Evolutionary conservation across 2,329 filamentous ascomycete genomes (phyloP), one percentile per base, ranked within the genome.

Genomic region (Metarhizium rileyi): DNA sequence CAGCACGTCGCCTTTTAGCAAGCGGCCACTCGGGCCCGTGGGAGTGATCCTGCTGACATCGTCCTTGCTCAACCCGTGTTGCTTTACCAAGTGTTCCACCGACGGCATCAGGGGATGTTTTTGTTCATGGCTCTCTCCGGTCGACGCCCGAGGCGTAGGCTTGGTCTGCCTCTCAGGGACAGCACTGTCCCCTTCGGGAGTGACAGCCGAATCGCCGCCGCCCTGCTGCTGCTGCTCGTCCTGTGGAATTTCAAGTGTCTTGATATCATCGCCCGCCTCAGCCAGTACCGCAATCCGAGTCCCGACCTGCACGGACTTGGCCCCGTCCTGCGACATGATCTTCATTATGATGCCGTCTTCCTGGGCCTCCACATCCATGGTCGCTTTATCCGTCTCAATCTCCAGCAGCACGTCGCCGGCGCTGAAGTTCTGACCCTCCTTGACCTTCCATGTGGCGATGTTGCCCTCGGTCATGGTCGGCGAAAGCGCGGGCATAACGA

Each of bases 391-490:
- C 52, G 89, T 95, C 72, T 95, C 89, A 65, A 95, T 93, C 70
- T 95, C 89, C 52, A 95, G 81, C 47, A 95, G 76, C 28, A 95
- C 87, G 66, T 95, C 89, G 57, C 89, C 89, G 51, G 88, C 86
- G 46, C 79, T 75, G 68, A 89, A 95, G 47, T 80, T 77, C 58
- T 93, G 87, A 64, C 88, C 89, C 72, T 94, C 89, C 69, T 91
- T 91, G 61, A 94, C 78, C 67, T 83, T 86, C 89, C 89, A 95
- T 53, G 70, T 80, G 44, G 86, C 79, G 62, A 95, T 94, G 69
- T 89, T 93, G 53, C 89, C 89, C 70, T 95, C 89, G 54, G 88
- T 95, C 89, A 95, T 95, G 50, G 89, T 95, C 50, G 89, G 89
- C 54, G 88, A 94, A 55, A 95, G 78, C 38, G 89, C 89, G 25